phyloP scores from a whole-genome alignment of 305 asterid species.

The Fraxinus ornus region DNA sequence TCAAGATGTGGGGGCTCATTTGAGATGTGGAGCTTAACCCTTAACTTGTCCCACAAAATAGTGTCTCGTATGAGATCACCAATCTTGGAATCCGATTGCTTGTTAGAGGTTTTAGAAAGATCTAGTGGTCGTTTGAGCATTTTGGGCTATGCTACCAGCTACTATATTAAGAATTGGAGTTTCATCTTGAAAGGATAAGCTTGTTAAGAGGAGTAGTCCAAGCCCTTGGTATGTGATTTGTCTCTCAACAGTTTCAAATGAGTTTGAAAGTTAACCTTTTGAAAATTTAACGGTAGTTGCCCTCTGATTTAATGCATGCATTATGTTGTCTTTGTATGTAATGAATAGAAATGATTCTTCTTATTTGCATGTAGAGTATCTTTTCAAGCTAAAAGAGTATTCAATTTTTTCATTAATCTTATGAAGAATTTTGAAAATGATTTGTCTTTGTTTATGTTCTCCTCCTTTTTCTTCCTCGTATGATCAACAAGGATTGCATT shows the following conservation, averaged over 20 bases:
- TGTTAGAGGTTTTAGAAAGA: not conserved
- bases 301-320: not conserved
- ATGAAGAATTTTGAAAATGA: not conserved
- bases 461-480: not conserved
- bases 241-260: not conserved
- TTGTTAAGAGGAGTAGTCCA: not conserved
- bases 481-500: not conserved
- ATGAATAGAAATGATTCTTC: not conserved
- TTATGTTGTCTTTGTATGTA: not conserved
- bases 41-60: not conserved
- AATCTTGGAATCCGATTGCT: not conserved
- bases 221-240: not conserved
- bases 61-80: not conserved
- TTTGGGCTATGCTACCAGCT: not conserved
- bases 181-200: not conserved
- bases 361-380: not conserved
- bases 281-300: not conserved
- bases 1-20: not conserved
- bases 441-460: not conserved
- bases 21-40: not conserved
- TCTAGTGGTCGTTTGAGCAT: not conserved
- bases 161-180: not conserved
- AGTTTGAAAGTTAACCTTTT: not conserved
- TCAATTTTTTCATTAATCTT: not conserved
- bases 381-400: not conserved